These are phyloP conservation scores for Dentipellis fragilis DNA, from an alignment of 768 basidiomycete genomes.

Conservation along the genomic window DNA sequence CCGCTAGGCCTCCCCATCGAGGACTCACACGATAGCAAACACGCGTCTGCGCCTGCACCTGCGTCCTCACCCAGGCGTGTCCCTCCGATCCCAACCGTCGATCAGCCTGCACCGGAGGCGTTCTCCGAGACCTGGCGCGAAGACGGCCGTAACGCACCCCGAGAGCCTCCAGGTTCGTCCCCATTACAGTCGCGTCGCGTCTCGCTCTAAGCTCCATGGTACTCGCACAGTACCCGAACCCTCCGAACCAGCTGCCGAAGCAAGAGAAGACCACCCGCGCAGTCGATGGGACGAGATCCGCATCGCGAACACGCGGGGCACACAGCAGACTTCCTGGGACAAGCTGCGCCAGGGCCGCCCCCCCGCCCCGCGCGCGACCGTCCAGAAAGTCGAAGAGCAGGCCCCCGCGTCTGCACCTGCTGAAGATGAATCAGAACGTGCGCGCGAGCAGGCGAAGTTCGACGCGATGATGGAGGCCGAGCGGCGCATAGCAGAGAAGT, in stretches of 20 bases:
- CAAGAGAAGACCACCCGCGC: conserved; percentile 14
- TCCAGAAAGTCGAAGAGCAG: background rate
- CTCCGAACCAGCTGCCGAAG: conserved; percentile 4
- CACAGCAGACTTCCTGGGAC: conserved; percentile 58
- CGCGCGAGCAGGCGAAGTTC: conserved; percentile 43
- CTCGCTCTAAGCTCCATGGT: background rate
- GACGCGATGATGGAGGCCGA: conserved; percentile 52
- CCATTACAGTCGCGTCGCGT: background rate
- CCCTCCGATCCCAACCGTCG: no score
- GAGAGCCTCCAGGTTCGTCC: background rate
- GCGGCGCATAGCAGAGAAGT: conserved; percentile 23
- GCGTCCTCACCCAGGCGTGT: background rate
- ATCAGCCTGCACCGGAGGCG: background rate
- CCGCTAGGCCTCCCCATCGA: conserved; percentile 11
- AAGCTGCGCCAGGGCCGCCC: conserved; percentile 31
- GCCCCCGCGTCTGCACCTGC: background rate
- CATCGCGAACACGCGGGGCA: conserved; percentile 17
- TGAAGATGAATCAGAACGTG: conserved; percentile 25
- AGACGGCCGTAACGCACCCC: background rate
- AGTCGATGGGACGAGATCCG: conserved; percentile 61
- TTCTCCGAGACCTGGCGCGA: background rate
- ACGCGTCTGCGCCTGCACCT: background rate
- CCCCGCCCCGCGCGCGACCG: conserved; percentile 30
- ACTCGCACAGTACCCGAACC: background rate
- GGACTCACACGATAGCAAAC: conserved; percentile 6